A percentile compares a stretch with the other conserved stretches of the same genome.
Evolutionary conservation across 805 yeast genomes (phyloP).

Genomic region (Kluyveromyces nonfermentans): DNA sequence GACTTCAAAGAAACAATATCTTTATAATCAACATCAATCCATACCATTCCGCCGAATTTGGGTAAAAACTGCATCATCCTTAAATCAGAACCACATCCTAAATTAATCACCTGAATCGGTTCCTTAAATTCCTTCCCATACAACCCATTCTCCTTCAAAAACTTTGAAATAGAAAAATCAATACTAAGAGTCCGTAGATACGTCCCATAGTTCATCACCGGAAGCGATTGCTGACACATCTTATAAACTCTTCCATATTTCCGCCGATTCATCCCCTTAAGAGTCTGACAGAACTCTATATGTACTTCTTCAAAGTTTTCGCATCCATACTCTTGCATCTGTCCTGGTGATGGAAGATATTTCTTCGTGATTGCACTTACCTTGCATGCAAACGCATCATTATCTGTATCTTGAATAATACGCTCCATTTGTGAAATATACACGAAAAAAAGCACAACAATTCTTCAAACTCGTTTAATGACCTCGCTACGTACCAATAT

Average conservation of each 20-base stretch:
- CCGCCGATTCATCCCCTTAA: constrained; percentile 15
- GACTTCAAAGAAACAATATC: constrained; percentile 38
- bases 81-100: constrained; percentile 65
- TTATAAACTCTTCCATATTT: constrained; percentile 14
- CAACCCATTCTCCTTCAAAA: constrained; percentile 25
- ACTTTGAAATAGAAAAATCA: constrained; percentile 37
- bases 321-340: constrained; percentile 7
- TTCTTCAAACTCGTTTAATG: too few relatives aligned
- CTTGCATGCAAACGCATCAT: constrained; percentile 63
- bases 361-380: constrained; percentile 40
- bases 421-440: constrained; percentile 12
- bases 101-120: constrained; percentile 46
- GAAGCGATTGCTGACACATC: constrained; percentile 34
- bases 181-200: constrained; percentile 50
- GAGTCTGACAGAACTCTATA: constrained; percentile 13
- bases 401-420: constrained; percentile 41
- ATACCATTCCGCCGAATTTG: constrained; percentile 23
- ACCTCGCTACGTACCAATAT: too few relatives aligned
- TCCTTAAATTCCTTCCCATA: not conserved
- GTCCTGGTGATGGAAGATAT: constrained; percentile 37
- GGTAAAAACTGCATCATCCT: constrained; percentile 35
- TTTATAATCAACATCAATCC: constrained; percentile 44
- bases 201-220: constrained; percentile 65
- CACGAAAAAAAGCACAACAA: too few relatives aligned
- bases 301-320: constrained; percentile 15